Conservation (phyloP, 306 rosid genomes). For the Vicia villosa region DNA sequence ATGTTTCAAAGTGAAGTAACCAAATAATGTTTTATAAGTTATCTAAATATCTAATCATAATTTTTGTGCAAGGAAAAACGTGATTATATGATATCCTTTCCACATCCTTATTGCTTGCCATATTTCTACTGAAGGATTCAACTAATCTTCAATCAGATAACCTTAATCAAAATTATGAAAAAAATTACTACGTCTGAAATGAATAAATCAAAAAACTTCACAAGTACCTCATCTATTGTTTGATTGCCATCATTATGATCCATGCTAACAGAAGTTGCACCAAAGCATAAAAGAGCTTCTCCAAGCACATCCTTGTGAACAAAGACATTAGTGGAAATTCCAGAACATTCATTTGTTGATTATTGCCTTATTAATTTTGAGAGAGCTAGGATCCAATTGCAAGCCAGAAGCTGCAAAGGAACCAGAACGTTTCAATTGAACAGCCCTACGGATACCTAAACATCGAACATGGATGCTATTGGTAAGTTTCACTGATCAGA, state of each 20-base stretch:
- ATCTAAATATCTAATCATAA: too few relatives aligned
- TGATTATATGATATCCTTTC: too few relatives aligned
- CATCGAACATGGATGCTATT: conserved; percentile 57
- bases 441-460: conserved; percentile 87
- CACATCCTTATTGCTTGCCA: too few relatives aligned
- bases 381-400: conserved; percentile 54
- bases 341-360: too few relatives aligned
- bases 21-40: too few relatives aligned
- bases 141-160: too few relatives aligned
- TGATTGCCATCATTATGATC: conserved; percentile 54
- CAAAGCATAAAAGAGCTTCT: conserved; percentile 88
- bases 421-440: conserved; percentile 68
- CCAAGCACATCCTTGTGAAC: conserved; percentile 70
- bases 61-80: too few relatives aligned
- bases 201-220: neutral
- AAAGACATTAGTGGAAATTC: too few relatives aligned
- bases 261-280: conserved; percentile 72
- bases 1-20: too few relatives aligned
- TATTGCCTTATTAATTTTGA: too few relatives aligned
- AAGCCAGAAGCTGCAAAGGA: conserved; percentile 52
- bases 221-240: conserved; percentile 54
- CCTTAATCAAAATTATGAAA: too few relatives aligned
- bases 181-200: conserved; percentile 17
- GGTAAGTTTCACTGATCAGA: conserved; percentile 46
- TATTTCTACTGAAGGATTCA: too few relatives aligned